Conservation (phyloP, 108 stramenopile species). For the Epithemia pelagica region DNA sequence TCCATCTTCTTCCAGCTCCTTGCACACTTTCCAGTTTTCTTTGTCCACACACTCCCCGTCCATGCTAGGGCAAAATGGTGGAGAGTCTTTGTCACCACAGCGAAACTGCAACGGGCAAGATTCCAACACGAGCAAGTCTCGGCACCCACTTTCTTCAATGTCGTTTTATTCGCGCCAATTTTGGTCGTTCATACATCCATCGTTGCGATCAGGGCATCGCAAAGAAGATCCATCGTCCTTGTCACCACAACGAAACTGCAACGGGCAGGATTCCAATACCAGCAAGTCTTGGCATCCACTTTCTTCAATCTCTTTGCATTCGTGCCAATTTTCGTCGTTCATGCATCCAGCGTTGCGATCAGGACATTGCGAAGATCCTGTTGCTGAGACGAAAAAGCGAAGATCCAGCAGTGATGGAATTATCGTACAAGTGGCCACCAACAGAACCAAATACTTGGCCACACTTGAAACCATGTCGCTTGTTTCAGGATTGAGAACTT, state of each 20-base stretch:
- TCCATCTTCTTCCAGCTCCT: not conserved
- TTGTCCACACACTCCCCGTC: not conserved
- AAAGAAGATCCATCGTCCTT: conserved; percentile 1
- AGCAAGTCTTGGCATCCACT: conserved; percentile 10
- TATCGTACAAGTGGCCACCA: too few species aligned
- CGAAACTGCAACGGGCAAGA: conserved; percentile 17
- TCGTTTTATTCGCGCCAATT: too few species aligned
- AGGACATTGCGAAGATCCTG: not conserved
- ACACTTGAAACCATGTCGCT: too few species aligned
- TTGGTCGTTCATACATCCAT: not conserved
- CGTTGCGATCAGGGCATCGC: not conserved
- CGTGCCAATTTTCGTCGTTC: conserved; percentile 12
- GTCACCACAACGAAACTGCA: conserved; percentile 14
- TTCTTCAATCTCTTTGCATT: conserved; percentile 8
- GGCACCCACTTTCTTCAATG: conserved; percentile 13
- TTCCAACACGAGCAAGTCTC: conserved; percentile 9
- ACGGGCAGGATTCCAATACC: conserved; percentile 15
- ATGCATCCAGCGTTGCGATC: conserved; percentile 8
- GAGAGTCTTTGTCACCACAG: conserved; percentile 6
- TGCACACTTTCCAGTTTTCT: not conserved
- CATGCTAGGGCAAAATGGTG: not conserved
- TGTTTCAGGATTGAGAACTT: too few species aligned
- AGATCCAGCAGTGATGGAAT: too few species aligned
- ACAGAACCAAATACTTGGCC: too few species aligned
- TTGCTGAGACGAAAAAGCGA: not conserved